Evolutionary conservation across 1,284 basidiomycete species (phyloP).

Genomic region (Marasmius oreades): DNA sequence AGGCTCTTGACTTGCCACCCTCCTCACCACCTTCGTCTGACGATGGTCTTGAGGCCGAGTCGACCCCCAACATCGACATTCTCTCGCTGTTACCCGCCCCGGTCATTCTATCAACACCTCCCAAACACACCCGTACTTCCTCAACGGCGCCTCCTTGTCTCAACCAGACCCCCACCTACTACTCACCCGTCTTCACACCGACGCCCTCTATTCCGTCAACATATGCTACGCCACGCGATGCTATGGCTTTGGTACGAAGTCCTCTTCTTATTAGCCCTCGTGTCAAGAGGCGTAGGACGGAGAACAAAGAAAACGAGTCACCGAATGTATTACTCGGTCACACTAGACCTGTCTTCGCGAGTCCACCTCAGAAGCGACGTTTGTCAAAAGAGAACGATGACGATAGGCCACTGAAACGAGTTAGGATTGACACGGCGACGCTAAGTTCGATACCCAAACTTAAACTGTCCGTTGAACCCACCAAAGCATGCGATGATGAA

Average conservation of each 20-base stretch:
- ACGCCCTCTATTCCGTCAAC: conserved; percentile 15
- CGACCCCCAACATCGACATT: background rate
- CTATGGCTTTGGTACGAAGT: conserved; percentile 13
- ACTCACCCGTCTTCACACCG: conserved; percentile 19
- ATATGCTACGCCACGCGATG: background rate
- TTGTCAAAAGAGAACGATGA: conserved; percentile 27
- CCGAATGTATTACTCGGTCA: conserved; percentile 13
- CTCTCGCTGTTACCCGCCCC: background rate
- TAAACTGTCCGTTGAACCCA: background rate
- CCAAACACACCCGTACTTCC: background rate
- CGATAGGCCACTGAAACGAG: conserved; percentile 28
- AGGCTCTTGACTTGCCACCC: background rate
- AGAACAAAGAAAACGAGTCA: conserved; percentile 31
- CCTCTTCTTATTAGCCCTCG: conserved; percentile 4
- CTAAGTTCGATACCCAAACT: conserved; percentile 4
- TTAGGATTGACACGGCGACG: conserved; percentile 14
- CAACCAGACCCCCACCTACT: conserved; percentile 4
- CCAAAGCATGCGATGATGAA: conserved; percentile 4
- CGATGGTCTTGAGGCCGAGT: background rate
- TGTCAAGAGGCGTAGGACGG: conserved; percentile 29
- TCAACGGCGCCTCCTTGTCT: background rate
- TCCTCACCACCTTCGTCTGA: conserved; percentile 1
- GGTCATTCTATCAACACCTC: conserved; percentile 7
- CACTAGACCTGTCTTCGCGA: background rate
- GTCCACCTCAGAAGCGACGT: conserved; percentile 30